A percentile compares a stretch with the other conserved stretches of the same genome.
Evolutionary conservation across 768 basidiomycete genomes (phyloP).

Genomic region (Boletus vinaceobasis): DNA sequence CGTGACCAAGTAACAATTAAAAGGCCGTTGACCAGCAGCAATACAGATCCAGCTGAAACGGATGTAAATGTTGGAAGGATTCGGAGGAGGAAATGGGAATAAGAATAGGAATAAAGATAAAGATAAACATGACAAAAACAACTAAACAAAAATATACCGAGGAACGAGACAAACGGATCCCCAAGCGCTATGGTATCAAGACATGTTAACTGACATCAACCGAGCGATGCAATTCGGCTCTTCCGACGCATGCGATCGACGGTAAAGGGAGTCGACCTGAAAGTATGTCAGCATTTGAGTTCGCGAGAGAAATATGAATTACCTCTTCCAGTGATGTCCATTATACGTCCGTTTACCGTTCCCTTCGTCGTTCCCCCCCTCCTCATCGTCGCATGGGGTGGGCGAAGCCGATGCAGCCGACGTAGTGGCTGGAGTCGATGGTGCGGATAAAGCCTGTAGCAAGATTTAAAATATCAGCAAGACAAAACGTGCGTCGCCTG

Average conservation of each 20-base stretch:
- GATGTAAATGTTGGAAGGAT: too few species aligned
- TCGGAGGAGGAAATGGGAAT: too few species aligned
- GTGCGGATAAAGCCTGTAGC: neutral
- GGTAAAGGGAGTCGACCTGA: neutral
- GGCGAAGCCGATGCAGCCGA: neutral
- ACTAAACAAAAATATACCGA: neutral
- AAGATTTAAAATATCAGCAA: neutral
- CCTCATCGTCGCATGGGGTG: neutral
- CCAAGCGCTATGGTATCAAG: neutral
- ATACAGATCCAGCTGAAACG: too few species aligned
- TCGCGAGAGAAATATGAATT: neutral
- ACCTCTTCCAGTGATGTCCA: conserved; percentile 3
- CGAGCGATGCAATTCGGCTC: neutral
- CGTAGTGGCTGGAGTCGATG: neutral
- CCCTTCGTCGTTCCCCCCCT: neutral
- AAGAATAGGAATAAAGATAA: neutral
- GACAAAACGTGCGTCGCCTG: neutral
- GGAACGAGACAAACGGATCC: neutral
- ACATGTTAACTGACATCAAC: neutral
- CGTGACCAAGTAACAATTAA: too few species aligned
- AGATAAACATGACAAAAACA: neutral
- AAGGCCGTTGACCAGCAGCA: too few species aligned
- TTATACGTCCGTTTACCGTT: neutral
- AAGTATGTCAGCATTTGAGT: neutral
- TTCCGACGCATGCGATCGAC: conserved; percentile 4